A percentile compares a stretch with the other conserved stretches of the same genome.
phyloP scores from a whole-genome alignment of 441 rosid species.

The Syzygium syzygioides region DNA sequence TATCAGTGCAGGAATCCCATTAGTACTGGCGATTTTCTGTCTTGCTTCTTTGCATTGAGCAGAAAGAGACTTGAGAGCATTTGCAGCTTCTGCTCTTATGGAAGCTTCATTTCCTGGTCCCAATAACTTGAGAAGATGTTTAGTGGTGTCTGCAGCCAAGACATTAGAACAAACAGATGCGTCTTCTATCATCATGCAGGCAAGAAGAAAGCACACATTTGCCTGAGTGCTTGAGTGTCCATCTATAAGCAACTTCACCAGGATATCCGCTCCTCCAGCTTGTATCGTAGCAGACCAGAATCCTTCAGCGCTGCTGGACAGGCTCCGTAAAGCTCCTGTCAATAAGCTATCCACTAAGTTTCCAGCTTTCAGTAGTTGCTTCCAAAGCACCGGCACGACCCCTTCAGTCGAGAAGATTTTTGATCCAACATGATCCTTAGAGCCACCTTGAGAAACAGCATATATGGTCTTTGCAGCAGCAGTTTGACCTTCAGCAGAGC shows the following conservation, averaged over 20 bases:
- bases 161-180: constrained; percentile 84
- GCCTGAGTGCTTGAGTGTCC: constrained; percentile 87
- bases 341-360: constrained; percentile 82
- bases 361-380: constrained; percentile 71
- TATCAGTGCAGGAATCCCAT: constrained; percentile 92
- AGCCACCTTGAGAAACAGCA: constrained; percentile 98
- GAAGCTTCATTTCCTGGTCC: constrained; percentile 96
- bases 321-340: constrained; percentile 94
- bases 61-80: constrained; percentile 96
- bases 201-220: constrained; percentile 94
- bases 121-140: constrained; percentile 81
- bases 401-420: constrained; percentile 99
- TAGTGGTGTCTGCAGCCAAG: constrained; percentile 84
- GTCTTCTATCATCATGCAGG: constrained; percentile 95
- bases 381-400: constrained; percentile 98
- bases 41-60: constrained; percentile 93
- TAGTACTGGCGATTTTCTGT: constrained; percentile 76
- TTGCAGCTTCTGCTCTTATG: constrained; percentile 99
- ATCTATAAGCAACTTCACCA: constrained; percentile 83
- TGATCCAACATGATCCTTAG: constrained; percentile 96
- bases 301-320: constrained; percentile 90
- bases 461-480: constrained; percentile 96
- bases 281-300: constrained; percentile 89
- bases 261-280: constrained; percentile 98
- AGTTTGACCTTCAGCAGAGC: constrained; percentile 95